Conservation (phyloP, 441 rosid species). For the Gossypium trilobum region DNA sequence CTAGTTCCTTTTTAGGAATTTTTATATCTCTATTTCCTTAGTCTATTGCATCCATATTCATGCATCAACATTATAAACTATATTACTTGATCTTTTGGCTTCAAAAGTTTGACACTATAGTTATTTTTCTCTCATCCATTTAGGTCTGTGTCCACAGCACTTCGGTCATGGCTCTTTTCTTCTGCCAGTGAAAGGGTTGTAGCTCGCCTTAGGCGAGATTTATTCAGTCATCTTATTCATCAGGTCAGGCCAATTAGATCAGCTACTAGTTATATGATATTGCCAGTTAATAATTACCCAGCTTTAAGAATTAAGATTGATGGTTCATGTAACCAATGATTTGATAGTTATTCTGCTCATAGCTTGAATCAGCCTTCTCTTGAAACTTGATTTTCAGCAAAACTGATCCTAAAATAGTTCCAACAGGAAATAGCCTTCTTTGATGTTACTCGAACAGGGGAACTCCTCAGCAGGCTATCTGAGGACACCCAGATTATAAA, state of each 20-base stretch:
- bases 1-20: neutral
- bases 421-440: constrained; percentile 82
- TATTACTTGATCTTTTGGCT: neutral
- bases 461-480: constrained; percentile 80
- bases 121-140: constrained; percentile 8
- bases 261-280: neutral
- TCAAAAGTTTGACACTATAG: neutral
- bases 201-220: constrained; percentile 71
- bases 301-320: neutral
- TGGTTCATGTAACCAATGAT: neutral
- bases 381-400: neutral
- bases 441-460: constrained; percentile 64
- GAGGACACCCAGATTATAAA: constrained; percentile 93
- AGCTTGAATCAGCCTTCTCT: neutral
- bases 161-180: constrained; percentile 81
- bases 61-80: neutral
- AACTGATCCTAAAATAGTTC: constrained; percentile 17
- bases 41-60: neutral
- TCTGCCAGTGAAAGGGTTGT: constrained; percentile 90
- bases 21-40: neutral
- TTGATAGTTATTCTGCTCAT: neutral
- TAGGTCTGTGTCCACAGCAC: constrained; percentile 72
- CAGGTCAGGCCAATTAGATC: constrained; percentile 40
- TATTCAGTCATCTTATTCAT: constrained; percentile 67
- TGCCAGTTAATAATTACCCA: neutral